These are phyloP conservation scores for Colletotrichum tropicicola DNA, from an alignment of 2,329 filamentous ascomycete genomes.

Conservation along the genomic window DNA sequence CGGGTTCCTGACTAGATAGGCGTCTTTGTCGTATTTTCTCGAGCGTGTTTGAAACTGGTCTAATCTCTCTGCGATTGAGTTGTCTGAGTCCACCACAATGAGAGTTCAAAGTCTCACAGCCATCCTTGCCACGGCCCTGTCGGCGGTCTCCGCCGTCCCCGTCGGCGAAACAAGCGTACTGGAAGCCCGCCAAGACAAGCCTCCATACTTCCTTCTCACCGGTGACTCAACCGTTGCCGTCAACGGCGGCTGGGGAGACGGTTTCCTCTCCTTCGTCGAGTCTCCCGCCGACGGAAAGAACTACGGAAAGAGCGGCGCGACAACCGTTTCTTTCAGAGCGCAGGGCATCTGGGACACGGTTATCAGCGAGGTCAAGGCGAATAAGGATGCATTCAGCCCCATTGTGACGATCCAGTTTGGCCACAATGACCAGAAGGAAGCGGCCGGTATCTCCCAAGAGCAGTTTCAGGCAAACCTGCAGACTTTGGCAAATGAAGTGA, in stretches of 20 bases:
- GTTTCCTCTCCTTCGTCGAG: constrained; percentile 60
- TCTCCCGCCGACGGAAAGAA: constrained; percentile 61
- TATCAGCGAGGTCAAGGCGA: constrained; percentile 49
- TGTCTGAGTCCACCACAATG: background rate
- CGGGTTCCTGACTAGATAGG: background rate
- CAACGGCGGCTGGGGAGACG: constrained; percentile 66
- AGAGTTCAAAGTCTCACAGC: background rate
- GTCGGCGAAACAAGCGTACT: background rate
- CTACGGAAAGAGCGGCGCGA: constrained; percentile 64
- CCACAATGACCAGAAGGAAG: constrained; percentile 68
- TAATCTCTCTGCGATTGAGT: background rate
- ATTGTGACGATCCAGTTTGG: constrained; percentile 59
- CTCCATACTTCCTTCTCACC: constrained; percentile 56
- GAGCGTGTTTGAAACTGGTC: background rate
- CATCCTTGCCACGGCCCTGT: constrained; percentile 37
- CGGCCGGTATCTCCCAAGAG: constrained; percentile 52
- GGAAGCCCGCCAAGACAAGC: constrained; percentile 29
- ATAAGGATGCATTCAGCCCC: constrained; percentile 39
- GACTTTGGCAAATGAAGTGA: constrained; percentile 53
- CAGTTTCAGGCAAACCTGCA: constrained; percentile 62
- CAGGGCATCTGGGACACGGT: constrained; percentile 62
- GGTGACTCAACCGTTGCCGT: constrained; percentile 60
- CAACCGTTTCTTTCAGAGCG: constrained; percentile 62
- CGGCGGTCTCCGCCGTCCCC: constrained; percentile 3
- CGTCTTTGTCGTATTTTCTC: background rate